These are phyloP conservation scores for Colletotrichum cereale DNA, from an alignment of 2,329 filamentous ascomycete species.

Conservation along the genomic window DNA sequence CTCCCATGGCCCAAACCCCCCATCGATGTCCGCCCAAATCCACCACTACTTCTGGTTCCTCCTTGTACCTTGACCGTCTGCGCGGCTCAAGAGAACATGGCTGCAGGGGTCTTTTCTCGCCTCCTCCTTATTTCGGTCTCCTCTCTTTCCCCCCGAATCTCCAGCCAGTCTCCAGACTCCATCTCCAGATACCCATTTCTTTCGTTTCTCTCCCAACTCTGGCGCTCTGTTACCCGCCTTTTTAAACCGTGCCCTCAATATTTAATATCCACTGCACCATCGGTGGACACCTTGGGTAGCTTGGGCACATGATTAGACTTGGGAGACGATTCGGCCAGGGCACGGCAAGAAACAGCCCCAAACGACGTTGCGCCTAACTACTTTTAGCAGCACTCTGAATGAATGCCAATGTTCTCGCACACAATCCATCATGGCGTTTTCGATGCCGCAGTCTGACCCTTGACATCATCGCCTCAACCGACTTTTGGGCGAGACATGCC, in stretches of 20 bases:
- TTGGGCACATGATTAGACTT: conserved; percentile 15
- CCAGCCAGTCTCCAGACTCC: conserved; percentile 25
- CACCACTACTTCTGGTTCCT: neutral
- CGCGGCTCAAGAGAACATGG: conserved; percentile 22
- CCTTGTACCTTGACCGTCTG: conserved; percentile 29
- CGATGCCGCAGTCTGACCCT: conserved; percentile 9
- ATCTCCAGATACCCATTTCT: conserved; percentile 33
- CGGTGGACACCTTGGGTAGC: conserved; percentile 9
- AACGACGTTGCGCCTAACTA: conserved; percentile 17
- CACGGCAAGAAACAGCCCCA: conserved; percentile 8
- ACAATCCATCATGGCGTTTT: neutral
- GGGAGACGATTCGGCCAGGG: conserved; percentile 7
- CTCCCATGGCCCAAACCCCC: conserved; percentile 20
- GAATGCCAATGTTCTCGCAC: conserved; percentile 25
- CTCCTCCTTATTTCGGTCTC: conserved; percentile 4
- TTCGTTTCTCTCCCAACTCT: conserved; percentile 13
- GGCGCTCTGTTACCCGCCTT: conserved; percentile 8
- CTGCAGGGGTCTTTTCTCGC: neutral
- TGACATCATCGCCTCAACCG: conserved; percentile 36
- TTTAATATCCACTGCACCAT: neutral
- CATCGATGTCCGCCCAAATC: conserved; percentile 1
- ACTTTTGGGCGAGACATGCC: conserved; percentile 15
- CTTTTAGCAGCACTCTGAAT: conserved; percentile 3
- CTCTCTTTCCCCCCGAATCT: conserved; percentile 17
- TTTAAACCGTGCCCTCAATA: conserved; percentile 19